phyloP scores from a whole-genome alignment of 202 grass and related monocot genomes.

The Saccharum hybrid region DNA sequence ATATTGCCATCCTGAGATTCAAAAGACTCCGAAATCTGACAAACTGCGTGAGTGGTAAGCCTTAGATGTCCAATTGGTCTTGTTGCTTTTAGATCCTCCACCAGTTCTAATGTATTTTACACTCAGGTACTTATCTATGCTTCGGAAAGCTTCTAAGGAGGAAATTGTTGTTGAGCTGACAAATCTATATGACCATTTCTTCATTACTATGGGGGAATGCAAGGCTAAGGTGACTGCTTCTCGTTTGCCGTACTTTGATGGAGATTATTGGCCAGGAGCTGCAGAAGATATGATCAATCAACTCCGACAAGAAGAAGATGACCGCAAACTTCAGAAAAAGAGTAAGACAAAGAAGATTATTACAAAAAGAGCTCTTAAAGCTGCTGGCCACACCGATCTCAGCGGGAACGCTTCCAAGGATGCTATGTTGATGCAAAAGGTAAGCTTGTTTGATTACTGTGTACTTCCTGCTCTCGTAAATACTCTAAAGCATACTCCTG shows the following conservation, averaged over 20 bases:
- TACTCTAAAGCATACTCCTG: not conserved
- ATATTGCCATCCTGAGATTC: constrained; percentile 99
- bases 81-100: constrained; percentile 11
- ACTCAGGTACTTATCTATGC: constrained; percentile 96
- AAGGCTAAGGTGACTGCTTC: constrained; percentile 96
- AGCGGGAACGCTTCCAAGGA: constrained; percentile 91
- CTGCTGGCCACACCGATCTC: constrained; percentile 89
- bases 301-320: constrained; percentile 94
- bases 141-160: constrained; percentile 88
- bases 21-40: constrained; percentile 99
- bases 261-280: constrained; percentile 99
- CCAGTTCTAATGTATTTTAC: constrained; percentile 42
- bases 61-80: constrained; percentile 20
- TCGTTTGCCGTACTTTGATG: constrained; percentile 95
- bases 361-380: constrained; percentile 94
- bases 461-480: constrained; percentile 34
- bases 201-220: constrained; percentile 69
- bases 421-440: constrained; percentile 97
- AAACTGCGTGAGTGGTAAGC: constrained; percentile 95
- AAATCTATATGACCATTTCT: constrained; percentile 98
- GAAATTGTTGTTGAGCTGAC: constrained; percentile 95
- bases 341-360: constrained; percentile 88
- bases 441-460: constrained; percentile 39
- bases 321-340: constrained; percentile 86
- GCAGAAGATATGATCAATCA: constrained; percentile 99